Conservation (phyloP, 75 land plant genomes). For the Pinus taeda region DNA sequence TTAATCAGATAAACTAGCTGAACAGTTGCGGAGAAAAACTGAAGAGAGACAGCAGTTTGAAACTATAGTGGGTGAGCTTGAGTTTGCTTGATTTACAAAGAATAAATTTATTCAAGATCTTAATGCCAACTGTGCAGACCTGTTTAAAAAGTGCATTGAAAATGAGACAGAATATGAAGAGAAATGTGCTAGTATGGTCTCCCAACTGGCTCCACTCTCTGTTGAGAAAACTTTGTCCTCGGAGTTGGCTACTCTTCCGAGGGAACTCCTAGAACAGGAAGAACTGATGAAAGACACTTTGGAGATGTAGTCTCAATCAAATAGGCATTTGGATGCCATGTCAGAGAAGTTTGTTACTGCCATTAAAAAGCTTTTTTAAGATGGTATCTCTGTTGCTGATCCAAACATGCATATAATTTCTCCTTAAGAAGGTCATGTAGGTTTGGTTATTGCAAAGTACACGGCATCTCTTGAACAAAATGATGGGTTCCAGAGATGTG, state of each 20-base stretch:
- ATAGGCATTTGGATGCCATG: conserved; percentile 18
- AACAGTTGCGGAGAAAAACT: conserved; percentile 17
- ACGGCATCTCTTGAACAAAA: conserved; percentile 27
- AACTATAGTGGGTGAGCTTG: conserved; percentile 21
- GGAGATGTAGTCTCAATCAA: neutral
- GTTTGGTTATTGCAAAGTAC: conserved; percentile 37
- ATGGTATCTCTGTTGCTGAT: conserved; percentile 13
- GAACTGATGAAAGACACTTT: neutral
- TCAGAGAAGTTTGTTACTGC: conserved; percentile 19
- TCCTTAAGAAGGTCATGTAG: conserved; percentile 31
- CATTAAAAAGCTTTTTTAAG: neutral
- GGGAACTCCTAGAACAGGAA: neutral
- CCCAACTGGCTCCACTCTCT: conserved; percentile 8
- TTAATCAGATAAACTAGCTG: conserved; percentile 1
- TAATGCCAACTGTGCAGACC: conserved; percentile 16
- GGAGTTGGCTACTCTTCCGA: conserved; percentile 23
- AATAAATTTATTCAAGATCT: conserved; percentile 26
- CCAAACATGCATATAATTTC: conserved; percentile 6
- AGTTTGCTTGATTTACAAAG: conserved; percentile 19
- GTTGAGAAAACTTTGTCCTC: conserved; percentile 21
- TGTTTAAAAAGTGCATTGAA: neutral
- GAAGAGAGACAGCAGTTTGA: conserved; percentile 36
- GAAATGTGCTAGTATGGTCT: neutral
- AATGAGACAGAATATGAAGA: neutral
- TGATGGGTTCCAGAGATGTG: conserved; percentile 16